Percentiles rank a stretch among this genome's conserved stretches.
Evolutionary conservation across 2,329 filamentous ascomycete species (phyloP).

Genomic region (Cercospora beticola): DNA sequence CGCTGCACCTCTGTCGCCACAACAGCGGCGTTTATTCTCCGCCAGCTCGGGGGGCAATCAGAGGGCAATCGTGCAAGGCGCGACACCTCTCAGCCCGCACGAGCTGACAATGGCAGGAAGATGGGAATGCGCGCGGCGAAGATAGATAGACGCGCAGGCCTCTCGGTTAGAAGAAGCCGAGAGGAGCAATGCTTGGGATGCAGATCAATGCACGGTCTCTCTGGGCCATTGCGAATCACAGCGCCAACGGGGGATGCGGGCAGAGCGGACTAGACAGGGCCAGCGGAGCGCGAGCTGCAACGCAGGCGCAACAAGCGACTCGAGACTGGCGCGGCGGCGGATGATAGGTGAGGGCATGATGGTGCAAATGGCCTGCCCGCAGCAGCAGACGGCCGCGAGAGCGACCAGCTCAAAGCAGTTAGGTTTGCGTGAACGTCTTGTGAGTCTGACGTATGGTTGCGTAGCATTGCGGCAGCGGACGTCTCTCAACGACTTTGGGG

Average conservation of each 20-base stretch:
- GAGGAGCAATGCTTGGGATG: constrained; percentile 10
- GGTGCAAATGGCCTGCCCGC: not conserved
- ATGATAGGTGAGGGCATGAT: not conserved
- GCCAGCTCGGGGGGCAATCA: not conserved
- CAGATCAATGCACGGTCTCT: constrained; percentile 7
- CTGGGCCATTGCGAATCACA: constrained; percentile 11
- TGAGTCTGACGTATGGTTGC: not conserved
- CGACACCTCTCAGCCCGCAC: not conserved
- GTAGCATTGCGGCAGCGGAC: constrained; percentile 6
- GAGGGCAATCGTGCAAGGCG: not conserved
- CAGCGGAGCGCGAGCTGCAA: not conserved
- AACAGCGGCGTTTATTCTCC: not conserved
- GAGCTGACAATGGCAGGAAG: not conserved
- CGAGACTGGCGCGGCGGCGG: not conserved
- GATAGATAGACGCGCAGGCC: not conserved
- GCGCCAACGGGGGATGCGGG: constrained; percentile 2
- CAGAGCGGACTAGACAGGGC: constrained; percentile 8
- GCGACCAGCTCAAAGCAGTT: constrained; percentile 4
- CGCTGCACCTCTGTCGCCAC: not conserved
- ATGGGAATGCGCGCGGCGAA: not conserved
- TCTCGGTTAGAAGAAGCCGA: constrained; percentile 12
- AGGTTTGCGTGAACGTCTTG: not conserved
- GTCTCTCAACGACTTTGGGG: constrained; percentile 2
- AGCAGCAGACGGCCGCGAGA: not conserved
- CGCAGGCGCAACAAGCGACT: not conserved